Percentiles rank a stretch among this genome's conserved stretches.
Conservation (phyloP, 352 stramenopile genomes). For the Phytophthora constricta region DNA sequence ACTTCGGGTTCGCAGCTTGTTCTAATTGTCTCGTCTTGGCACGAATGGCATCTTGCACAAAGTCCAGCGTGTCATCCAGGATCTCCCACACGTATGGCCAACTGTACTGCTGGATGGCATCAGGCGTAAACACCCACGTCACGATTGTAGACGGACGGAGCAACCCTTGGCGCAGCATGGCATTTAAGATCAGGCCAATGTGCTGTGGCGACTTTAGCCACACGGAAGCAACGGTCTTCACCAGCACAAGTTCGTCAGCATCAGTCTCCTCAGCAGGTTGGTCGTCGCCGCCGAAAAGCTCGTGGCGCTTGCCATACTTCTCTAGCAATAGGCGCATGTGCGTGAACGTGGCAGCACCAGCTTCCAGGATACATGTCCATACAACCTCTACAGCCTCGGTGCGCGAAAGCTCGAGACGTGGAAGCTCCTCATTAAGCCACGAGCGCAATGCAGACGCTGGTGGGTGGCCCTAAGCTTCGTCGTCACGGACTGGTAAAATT, state of each 20-base stretch:
- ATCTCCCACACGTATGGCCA: conserved; percentile 91
- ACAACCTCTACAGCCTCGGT: conserved; percentile 72
- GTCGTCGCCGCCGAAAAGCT: conserved; percentile 54
- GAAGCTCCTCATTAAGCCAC: conserved; percentile 70
- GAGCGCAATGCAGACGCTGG: conserved; percentile 51
- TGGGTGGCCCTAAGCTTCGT: conserved; percentile 75
- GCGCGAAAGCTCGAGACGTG: conserved; percentile 47
- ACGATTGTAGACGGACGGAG: conserved; percentile 75
- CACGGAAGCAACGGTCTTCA: conserved; percentile 74
- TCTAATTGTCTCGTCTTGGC: conserved; percentile 47
- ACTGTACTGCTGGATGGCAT: conserved; percentile 88
- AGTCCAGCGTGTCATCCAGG: conserved; percentile 70
- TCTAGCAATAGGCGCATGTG: conserved; percentile 83
- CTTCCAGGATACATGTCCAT: conserved; percentile 78
- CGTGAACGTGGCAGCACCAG: conserved; percentile 82
- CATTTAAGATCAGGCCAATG: conserved; percentile 80
- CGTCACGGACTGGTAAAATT: conserved; percentile 65
- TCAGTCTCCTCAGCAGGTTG: conserved; percentile 30
- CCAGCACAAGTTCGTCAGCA: conserved; percentile 57
- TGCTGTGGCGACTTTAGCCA: conserved; percentile 88
- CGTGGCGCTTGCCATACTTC: conserved; percentile 69
- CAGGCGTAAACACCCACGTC: conserved; percentile 81
- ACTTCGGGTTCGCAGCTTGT: conserved; percentile 30
- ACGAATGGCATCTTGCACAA: conserved; percentile 51
- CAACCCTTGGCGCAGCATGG: conserved; percentile 78